Evolutionary conservation across 2,329 filamentous ascomycete species (phyloP).

Genomic region (Biscogniauxia sp.): DNA sequence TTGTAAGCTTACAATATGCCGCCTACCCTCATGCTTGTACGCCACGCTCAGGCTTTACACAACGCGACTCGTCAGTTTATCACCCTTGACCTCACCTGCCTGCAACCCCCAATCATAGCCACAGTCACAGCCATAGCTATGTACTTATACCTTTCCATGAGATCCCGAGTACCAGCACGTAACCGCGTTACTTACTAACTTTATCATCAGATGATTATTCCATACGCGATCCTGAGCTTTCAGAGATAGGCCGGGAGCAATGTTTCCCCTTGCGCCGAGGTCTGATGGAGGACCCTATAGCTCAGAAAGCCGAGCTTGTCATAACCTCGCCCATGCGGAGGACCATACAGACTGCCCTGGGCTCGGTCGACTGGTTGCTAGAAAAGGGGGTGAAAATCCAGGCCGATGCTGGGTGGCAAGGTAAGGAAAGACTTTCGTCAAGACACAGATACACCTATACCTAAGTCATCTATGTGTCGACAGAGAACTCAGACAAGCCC

Average conservation of each 20-base stretch:
- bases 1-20: constrained; percentile 38
- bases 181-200: constrained; percentile 23
- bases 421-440: constrained; percentile 33
- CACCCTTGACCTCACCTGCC: too few species aligned
- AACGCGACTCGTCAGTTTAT: constrained; percentile 49
- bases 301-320: constrained; percentile 49
- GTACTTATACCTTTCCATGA: not conserved
- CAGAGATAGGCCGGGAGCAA: constrained; percentile 48
- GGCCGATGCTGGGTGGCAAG: constrained; percentile 64
- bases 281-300: constrained; percentile 40
- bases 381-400: constrained; percentile 52
- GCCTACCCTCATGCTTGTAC: constrained; percentile 72
- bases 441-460: not conserved
- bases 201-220: constrained; percentile 41
- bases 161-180: not conserved
- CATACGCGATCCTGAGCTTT: constrained; percentile 51
- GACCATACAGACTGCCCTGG: constrained; percentile 62
- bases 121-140: not conserved
- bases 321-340: constrained; percentile 64
- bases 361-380: constrained; percentile 57
- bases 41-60: constrained; percentile 76
- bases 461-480: constrained; percentile 11
- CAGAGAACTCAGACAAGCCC: constrained; percentile 54
- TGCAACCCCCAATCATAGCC: too few species aligned
- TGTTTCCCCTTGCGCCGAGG: constrained; percentile 43